Evolutionary conservation across 2,329 filamentous ascomycete species (phyloP), one percentile per base, ranked within the genome.

Genomic region (Lachnellula suecica): DNA sequence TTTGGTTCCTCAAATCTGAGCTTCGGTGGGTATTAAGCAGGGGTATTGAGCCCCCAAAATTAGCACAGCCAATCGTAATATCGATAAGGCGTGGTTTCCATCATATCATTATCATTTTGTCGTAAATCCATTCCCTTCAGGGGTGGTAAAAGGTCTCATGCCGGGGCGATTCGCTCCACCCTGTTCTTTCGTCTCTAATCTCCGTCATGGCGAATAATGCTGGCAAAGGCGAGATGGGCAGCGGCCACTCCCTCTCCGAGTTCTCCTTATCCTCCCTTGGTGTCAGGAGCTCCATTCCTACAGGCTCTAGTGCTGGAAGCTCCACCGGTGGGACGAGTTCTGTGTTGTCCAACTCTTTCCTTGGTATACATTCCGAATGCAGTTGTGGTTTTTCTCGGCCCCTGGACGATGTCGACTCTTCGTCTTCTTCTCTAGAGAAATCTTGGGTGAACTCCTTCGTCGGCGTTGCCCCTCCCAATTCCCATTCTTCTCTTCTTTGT

Each of bases 91-190:
- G 10, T 9, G 20, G 2, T 10, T 19, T 23, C 38, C 7, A 7
- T 41, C 8, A 15, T 11, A 24, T 10, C 38, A 5, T 22, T 24
- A 22, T 41, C 38, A 23, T 41, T 23, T 2, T 22, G 23, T 23
- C 38, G 25, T 45, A 31, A 24, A 19, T 34, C 24, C 5, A 17
- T 7, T 44, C 37, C 38, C 17, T 58, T 65, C 57, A 65, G 51
- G 58, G 53, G 51, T 65, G 48, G 50, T 65, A 64, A 48, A 57
- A 65, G 2, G 63, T 65, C 6, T 65, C 52, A 54, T 65, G 61
- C 23, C 45, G 59, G 22, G 52, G 48, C 2, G 49, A 40, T 15
- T 56, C 44, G 17, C 49, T 38, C n/a, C 24, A 45, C 7, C 60
- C 58, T 27, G 38, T 51, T 37, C 54, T 60, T 40, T 58, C 48